A percentile compares a stretch with the other conserved stretches of the same genome.
Evolutionary conservation across 768 basidiomycete species (phyloP).

Genomic region (Suillus discolor): DNA sequence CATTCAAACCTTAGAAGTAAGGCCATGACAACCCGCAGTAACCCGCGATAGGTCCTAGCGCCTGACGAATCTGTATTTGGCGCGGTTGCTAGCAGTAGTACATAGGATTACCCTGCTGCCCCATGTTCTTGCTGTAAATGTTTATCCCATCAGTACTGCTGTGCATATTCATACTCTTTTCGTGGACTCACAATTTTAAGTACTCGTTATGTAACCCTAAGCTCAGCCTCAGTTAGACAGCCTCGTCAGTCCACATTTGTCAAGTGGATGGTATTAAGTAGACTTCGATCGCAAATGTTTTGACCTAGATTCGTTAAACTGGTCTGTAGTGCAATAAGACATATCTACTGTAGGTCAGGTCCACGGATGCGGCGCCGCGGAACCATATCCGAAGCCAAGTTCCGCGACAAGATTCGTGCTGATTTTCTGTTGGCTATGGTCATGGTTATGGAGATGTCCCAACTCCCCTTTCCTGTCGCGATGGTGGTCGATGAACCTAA

Average conservation of each 20-base stretch:
- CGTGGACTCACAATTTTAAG: background rate
- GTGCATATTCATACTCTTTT: background rate
- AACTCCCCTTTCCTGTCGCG: background rate
- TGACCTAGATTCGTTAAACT: background rate
- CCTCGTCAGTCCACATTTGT: background rate
- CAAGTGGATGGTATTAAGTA: background rate
- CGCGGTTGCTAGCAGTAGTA: background rate
- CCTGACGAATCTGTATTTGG: background rate
- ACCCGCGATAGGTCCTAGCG: background rate
- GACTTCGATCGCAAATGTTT: background rate
- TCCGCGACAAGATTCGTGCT: background rate
- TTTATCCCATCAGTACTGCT: background rate
- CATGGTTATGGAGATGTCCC: background rate
- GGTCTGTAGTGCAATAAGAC: background rate
- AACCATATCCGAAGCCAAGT: background rate
- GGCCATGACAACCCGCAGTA: background rate
- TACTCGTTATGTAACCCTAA: background rate
- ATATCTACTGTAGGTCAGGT: background rate
- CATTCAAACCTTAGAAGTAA: slow-evolving; percentile 1
- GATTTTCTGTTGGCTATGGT: background rate
- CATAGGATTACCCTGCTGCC: background rate
- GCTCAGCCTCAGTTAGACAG: background rate
- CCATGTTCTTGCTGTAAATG: background rate
- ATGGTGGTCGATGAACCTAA: background rate
- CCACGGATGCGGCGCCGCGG: background rate